These are phyloP conservation scores for Thielaviopsis populi DNA, from an alignment of 2,329 filamentous ascomycete species.

Conservation along the genomic window DNA sequence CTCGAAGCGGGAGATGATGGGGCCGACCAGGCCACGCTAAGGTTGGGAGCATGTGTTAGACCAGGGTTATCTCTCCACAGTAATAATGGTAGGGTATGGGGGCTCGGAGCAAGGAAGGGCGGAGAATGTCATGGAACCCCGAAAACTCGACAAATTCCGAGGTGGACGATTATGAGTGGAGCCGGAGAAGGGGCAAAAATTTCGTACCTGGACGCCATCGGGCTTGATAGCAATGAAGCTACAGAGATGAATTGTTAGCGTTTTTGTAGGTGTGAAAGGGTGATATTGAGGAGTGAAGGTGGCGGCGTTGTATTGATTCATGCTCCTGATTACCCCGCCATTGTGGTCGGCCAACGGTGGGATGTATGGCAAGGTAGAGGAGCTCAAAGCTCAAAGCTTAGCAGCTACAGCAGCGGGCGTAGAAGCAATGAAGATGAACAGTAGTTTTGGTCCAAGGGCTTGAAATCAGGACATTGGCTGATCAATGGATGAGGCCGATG, in stretches of 20 bases:
- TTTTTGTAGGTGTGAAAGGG: neutral
- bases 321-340: constrained; percentile 1
- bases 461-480: neutral
- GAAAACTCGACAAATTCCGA: neutral
- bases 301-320: constrained; percentile 20
- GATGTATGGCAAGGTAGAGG: neutral
- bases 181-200: neutral
- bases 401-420: too few species aligned
- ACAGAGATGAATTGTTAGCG: constrained; percentile 16
- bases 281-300: constrained; percentile 19
- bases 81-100: constrained; percentile 3
- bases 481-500: neutral
- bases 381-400: neutral
- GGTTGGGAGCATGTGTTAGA: constrained; percentile 11
- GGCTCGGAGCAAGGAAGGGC: constrained; percentile 6
- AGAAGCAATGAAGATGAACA: neutral
- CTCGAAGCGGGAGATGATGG: constrained; percentile 98
- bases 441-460: neutral
- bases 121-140: constrained; percentile 12
- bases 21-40: constrained; percentile 90
- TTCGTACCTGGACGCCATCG: constrained; percentile 87
- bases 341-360: neutral
- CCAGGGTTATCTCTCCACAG: constrained; percentile 1
- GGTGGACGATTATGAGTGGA: neutral
- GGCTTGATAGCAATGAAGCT: constrained; percentile 99